A percentile compares a stretch with the other conserved stretches of the same genome.
These are phyloP conservation scores for Ogataea saltuana DNA, from an alignment of 805 yeast species.

Conservation along the genomic window DNA sequence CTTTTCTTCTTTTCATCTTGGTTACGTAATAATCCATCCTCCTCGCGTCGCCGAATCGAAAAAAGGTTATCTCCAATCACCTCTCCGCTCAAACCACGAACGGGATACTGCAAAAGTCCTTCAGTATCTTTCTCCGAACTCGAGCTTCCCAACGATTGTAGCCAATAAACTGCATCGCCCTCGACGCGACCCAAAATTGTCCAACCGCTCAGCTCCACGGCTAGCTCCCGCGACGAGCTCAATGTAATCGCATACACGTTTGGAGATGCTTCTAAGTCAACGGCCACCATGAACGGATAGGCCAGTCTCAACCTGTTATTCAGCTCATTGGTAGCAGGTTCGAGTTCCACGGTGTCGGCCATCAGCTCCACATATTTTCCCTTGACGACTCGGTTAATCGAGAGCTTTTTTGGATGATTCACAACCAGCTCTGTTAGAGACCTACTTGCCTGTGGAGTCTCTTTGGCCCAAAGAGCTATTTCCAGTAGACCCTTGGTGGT, in stretches of 20 bases:
- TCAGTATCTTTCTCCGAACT: slow-evolving; percentile 7
- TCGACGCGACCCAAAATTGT: slow-evolving; percentile 17
- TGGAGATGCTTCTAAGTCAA: slow-evolving; percentile 5
- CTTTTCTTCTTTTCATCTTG: not conserved
- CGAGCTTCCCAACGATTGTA: slow-evolving; percentile 11
- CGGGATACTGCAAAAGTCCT: slow-evolving; percentile 16
- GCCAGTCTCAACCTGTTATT: slow-evolving; percentile 13
- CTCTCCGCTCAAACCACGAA: slow-evolving; percentile 10
- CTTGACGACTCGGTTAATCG: slow-evolving; percentile 9
- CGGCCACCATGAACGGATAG: slow-evolving; percentile 17
- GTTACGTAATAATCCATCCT: not conserved
- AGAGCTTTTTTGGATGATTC: slow-evolving; percentile 7
- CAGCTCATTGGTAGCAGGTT: slow-evolving; percentile 7
- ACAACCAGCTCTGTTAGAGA: slow-evolving; percentile 7
- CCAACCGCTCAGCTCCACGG: slow-evolving; percentile 17
- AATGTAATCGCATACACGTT: slow-evolving; percentile 15
- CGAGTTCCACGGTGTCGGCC: not conserved
- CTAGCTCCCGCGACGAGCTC: slow-evolving; percentile 7
- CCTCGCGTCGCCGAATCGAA: slow-evolving; percentile 2
- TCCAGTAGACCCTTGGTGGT: slow-evolving; percentile 13
- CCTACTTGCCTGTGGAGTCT: slow-evolving; percentile 12
- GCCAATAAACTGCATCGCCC: slow-evolving; percentile 20
- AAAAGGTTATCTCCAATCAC: slow-evolving; percentile 9
- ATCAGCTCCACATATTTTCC: slow-evolving; percentile 9
- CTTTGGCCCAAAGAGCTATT: slow-evolving; percentile 14